Percentiles rank a stretch among this genome's conserved stretches.
Evolutionary conservation across 768 basidiomycete species (phyloP).

Genomic region (Agaricus subrufescens): DNA sequence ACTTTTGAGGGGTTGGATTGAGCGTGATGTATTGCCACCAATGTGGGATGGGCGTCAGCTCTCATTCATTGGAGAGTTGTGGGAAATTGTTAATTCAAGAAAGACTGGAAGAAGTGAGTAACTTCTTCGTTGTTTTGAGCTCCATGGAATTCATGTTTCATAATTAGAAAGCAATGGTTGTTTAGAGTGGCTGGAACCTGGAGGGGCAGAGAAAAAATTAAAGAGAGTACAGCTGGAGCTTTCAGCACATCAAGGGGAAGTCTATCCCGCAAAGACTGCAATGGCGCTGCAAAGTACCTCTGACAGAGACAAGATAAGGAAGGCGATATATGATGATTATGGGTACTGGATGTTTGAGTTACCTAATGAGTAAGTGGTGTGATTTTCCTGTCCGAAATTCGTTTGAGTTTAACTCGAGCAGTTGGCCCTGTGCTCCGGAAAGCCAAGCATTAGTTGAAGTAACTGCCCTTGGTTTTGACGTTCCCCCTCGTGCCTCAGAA

Average conservation of each 20-base stretch:
- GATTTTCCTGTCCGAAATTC: background rate
- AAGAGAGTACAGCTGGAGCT: conserved; percentile 3
- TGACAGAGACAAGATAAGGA: background rate
- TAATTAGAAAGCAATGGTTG: background rate
- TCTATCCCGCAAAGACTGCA: background rate
- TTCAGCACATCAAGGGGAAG: background rate
- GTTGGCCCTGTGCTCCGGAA: background rate
- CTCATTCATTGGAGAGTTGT: conserved; percentile 10
- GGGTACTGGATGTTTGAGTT: conserved; percentile 7
- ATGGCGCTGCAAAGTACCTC: background rate
- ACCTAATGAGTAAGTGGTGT: conserved; percentile 2
- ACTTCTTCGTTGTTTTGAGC: background rate
- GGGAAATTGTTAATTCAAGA: conserved; percentile 11
- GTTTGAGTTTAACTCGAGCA: background rate
- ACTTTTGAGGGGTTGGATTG: background rate
- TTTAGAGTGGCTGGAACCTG: conserved; percentile 1
- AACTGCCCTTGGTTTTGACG: background rate
- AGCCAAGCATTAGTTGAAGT: background rate
- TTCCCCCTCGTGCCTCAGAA: background rate
- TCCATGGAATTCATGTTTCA: background rate
- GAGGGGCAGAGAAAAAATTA: conserved; percentile 7
- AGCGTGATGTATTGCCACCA: background rate
- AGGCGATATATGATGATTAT: conserved; percentile 5
- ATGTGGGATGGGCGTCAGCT: conserved; percentile 3
- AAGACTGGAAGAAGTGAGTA: conserved; percentile 7